These are phyloP conservation scores for Cladophialophora exuberans DNA, from an alignment of 2,329 filamentous ascomycete genomes.

Conservation along the genomic window DNA sequence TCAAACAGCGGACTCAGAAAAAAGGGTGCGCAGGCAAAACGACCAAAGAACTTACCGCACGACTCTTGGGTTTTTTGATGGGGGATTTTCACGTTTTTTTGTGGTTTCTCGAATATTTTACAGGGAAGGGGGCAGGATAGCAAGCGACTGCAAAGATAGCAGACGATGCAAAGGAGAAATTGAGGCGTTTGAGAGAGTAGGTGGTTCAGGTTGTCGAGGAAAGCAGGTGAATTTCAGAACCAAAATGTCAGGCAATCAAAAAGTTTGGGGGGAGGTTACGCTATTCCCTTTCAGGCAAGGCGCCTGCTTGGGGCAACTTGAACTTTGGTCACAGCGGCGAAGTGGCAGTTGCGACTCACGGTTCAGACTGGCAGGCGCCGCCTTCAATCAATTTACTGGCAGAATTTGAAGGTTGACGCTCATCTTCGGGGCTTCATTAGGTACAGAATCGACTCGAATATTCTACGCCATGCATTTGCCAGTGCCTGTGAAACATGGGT, in stretches of 20 bases:
- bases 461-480: no score
- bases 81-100: constrained; percentile 44
- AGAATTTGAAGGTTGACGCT: no score
- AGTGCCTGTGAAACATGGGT: neutral
- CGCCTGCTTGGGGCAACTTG: neutral
- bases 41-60: constrained; percentile 27
- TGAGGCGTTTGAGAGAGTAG: constrained; percentile 25
- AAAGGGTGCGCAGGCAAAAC: constrained; percentile 20
- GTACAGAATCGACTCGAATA: no score
- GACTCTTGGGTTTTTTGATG: constrained; percentile 38
- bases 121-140: constrained; percentile 35
- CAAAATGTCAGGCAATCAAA: constrained; percentile 31
- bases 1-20: constrained; percentile 1
- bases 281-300: constrained; percentile 24
- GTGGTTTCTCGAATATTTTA: constrained; percentile 38
- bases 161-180: constrained; percentile 29
- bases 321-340: no score
- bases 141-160: constrained; percentile 32
- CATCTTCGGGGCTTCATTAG: no score
- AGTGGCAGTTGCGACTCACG: no score
- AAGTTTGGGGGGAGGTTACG: constrained; percentile 16
- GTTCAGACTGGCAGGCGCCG: no score
- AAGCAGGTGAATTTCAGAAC: constrained; percentile 31
- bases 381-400: no score
- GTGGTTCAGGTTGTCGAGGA: constrained; percentile 22